These are phyloP conservation scores for Mycena galopus DNA, from an alignment of 768 basidiomycete species.

Conservation along the genomic window DNA sequence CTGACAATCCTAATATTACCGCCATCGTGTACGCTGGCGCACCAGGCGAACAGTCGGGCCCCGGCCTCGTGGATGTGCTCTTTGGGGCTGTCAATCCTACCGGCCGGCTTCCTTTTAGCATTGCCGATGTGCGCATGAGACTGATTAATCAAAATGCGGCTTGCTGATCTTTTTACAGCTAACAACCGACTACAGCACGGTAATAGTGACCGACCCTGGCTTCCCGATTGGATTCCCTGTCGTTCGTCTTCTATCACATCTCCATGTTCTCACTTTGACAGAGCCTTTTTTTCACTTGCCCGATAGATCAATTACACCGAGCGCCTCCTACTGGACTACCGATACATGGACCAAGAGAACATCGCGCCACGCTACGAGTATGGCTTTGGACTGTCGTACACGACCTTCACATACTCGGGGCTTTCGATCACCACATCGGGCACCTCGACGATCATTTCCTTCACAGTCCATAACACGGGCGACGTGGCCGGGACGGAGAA, in stretches of 20 bases:
- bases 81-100: constrained; percentile 84
- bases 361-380: constrained; percentile 73
- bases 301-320: constrained; percentile 76
- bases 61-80: constrained; percentile 81
- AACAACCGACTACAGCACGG: constrained; percentile 51
- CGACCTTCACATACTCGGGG: constrained; percentile 73
- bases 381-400: constrained; percentile 83
- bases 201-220: constrained; percentile 56
- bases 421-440: constrained; percentile 55
- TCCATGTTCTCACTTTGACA: not conserved
- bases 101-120: constrained; percentile 79
- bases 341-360: constrained; percentile 67
- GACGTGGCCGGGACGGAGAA: constrained; percentile 64
- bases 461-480: constrained; percentile 64
- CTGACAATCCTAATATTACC: constrained; percentile 79
- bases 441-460: constrained; percentile 52
- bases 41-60: constrained; percentile 83
- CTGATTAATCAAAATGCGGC: constrained; percentile 50
- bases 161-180: not conserved
- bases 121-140: constrained; percentile 74
- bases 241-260: not conserved
- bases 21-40: constrained; percentile 70
- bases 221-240: constrained; percentile 50
- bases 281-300: not conserved
- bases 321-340: constrained; percentile 72